These are phyloP conservation scores for Heritiera fomes DNA, from an alignment of 345 rosid genomes.

Conservation along the genomic window DNA sequence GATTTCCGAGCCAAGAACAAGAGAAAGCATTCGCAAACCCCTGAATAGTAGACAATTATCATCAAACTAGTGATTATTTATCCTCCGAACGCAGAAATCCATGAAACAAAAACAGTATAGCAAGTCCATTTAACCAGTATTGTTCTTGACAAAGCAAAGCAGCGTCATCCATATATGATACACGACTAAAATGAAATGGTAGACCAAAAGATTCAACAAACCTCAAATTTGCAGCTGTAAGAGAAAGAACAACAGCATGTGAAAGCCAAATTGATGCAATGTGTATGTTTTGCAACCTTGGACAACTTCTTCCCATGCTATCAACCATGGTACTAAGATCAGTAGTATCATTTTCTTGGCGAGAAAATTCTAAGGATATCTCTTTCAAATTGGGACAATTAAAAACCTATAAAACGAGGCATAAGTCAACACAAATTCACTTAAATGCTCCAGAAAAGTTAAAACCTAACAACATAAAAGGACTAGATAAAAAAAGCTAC, in stretches of 20 bases:
- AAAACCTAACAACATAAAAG: background rate
- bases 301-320: slow-evolving; percentile 74
- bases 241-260: slow-evolving; percentile 77
- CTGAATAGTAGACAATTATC: slow-evolving; percentile 39
- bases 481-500: slow-evolving; percentile 35
- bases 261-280: slow-evolving; percentile 82
- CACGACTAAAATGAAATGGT: background rate
- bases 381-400: slow-evolving; percentile 84
- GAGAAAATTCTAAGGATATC: slow-evolving; percentile 81
- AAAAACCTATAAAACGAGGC: slow-evolving; percentile 47
- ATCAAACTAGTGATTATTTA: slow-evolving; percentile 9
- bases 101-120: background rate
- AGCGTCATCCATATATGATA: background rate
- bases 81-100: background rate
- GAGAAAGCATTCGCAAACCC: slow-evolving; percentile 87
- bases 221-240: slow-evolving; percentile 84
- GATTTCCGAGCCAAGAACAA: slow-evolving; percentile 87
- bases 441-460: background rate
- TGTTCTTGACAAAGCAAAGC: background rate
- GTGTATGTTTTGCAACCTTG: slow-evolving; percentile 77
- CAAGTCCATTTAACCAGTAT: background rate
- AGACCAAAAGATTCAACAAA: slow-evolving; percentile 31
- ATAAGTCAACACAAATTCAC: slow-evolving; percentile 13
- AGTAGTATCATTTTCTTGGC: slow-evolving; percentile 72
- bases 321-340: slow-evolving; percentile 69